Conservation (phyloP, 1,284 basidiomycete species). For the Ustilago shanxiensis region DNA sequence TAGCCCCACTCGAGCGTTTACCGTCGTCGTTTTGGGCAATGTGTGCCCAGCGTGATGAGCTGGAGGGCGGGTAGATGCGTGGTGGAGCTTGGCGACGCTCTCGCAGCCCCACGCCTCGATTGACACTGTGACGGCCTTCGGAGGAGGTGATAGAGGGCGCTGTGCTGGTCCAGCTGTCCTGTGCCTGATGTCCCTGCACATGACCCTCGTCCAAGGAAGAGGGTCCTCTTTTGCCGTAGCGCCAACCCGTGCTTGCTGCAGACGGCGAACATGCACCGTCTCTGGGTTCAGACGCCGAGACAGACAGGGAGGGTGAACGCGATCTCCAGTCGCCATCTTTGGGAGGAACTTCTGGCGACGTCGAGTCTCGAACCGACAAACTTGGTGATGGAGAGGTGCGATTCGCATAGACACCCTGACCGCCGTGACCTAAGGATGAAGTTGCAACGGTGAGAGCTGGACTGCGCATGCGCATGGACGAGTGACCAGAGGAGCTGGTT, state of each 20-base stretch:
- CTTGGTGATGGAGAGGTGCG: slow-evolving; percentile 25
- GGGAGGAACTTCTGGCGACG: slow-evolving; percentile 30
- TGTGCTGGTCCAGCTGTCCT: slow-evolving; percentile 44
- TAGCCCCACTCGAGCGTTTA: not conserved
- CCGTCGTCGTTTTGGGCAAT: slow-evolving; percentile 32
- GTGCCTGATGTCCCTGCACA: slow-evolving; percentile 25
- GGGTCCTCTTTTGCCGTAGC: slow-evolving; percentile 8
- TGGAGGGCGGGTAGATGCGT: slow-evolving; percentile 57
- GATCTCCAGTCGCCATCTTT: slow-evolving; percentile 36
- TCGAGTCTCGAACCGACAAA: slow-evolving; percentile 16
- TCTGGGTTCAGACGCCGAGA: slow-evolving; percentile 24
- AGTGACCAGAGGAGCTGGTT: slow-evolving; percentile 49
- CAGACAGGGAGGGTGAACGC: slow-evolving; percentile 32
- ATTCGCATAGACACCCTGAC: not conserved
- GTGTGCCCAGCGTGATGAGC: slow-evolving; percentile 40
- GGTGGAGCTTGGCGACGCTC: slow-evolving; percentile 58
- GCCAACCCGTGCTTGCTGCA: not conserved
- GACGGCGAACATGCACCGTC: slow-evolving; percentile 19
- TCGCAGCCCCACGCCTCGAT: slow-evolving; percentile 38
- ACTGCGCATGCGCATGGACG: slow-evolving; percentile 35
- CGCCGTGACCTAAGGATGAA: slow-evolving; percentile 29
- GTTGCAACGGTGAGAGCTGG: slow-evolving; percentile 35
- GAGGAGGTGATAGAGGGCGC: slow-evolving; percentile 36
- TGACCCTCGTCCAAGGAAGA: slow-evolving; percentile 30
- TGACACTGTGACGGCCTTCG: slow-evolving; percentile 26